Percentiles rank a stretch among this genome's conserved stretches.
Conservation (phyloP, 169 alveolate species). For the Cryptosporidium sp. region DNA sequence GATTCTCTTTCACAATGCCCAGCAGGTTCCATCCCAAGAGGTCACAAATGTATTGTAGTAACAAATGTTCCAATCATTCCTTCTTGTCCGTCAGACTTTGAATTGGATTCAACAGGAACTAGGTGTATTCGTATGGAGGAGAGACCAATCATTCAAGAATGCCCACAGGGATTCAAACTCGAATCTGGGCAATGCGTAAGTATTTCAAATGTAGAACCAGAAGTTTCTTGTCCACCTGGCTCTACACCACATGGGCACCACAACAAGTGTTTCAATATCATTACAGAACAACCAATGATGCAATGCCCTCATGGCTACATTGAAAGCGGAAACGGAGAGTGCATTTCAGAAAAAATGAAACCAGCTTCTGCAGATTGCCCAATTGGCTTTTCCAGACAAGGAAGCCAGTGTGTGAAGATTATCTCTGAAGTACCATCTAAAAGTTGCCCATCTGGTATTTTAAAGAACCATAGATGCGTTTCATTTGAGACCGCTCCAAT, state of each 20-base stretch:
- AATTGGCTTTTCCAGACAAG: slow-evolving; percentile 62
- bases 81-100: slow-evolving; percentile 62
- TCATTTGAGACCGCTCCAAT: slow-evolving; percentile 69
- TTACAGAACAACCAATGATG: slow-evolving; percentile 65
- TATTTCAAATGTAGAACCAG: slow-evolving; percentile 71
- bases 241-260: slow-evolving; percentile 70
- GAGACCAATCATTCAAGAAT: slow-evolving; percentile 65
- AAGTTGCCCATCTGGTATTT: slow-evolving; percentile 58
- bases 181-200: slow-evolving; percentile 69
- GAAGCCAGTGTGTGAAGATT: slow-evolving; percentile 36
- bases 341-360: slow-evolving; percentile 69
- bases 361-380: slow-evolving; percentile 71
- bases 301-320: slow-evolving; percentile 74
- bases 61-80: slow-evolving; percentile 69
- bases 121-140: slow-evolving; percentile 74
- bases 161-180: slow-evolving; percentile 73
- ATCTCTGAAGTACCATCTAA: slow-evolving; percentile 62
- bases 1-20: slow-evolving; percentile 69
- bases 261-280: slow-evolving; percentile 53
- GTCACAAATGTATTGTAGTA: slow-evolving; percentile 61
- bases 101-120: slow-evolving; percentile 39
- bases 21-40: slow-evolving; percentile 73
- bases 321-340: slow-evolving; percentile 72
- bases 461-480: slow-evolving; percentile 47
- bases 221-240: slow-evolving; percentile 72